phyloP scores from a whole-genome alignment of 2,329 filamentous ascomycete species.

The Balansia obtecta region DNA sequence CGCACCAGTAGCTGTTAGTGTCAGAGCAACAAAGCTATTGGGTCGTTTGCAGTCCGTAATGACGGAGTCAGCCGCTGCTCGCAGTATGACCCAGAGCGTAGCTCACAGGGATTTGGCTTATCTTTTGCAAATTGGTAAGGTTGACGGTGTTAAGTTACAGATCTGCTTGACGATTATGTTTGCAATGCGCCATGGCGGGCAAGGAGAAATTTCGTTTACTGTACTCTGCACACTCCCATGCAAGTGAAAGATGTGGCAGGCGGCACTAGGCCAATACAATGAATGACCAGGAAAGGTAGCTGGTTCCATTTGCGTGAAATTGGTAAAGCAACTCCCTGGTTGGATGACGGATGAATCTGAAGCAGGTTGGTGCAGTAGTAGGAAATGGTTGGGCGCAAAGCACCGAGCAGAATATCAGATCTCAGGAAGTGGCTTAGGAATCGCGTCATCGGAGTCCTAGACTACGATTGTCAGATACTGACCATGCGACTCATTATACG shows the following conservation, averaged over 20 bases:
- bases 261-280: not conserved
- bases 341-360: not conserved
- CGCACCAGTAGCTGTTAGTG: not conserved
- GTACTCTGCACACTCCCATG: too few relatives aligned
- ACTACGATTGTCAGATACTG: too few relatives aligned
- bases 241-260: not conserved
- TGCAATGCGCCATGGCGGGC: not conserved
- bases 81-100: not conserved
- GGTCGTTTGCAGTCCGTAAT: not conserved
- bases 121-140: not conserved
- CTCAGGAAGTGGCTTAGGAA: not conserved
- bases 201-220: too few relatives aligned
- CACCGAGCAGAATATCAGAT: not conserved
- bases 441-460: too few relatives aligned
- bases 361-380: too few relatives aligned
- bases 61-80: not conserved
- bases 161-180: not conserved
- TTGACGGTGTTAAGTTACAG: not conserved
- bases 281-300: not conserved
- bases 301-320: not conserved
- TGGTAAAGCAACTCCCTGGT: not conserved
- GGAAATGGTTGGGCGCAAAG: too few relatives aligned
- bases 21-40: not conserved
- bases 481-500: too few relatives aligned
- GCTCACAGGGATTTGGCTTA: too few relatives aligned